Evolutionary conservation across 495 filamentous ascomycete genomes (phyloP), one percentile per base, ranked within the genome.

Genomic region (Aspergillus kassunensis): DNA sequence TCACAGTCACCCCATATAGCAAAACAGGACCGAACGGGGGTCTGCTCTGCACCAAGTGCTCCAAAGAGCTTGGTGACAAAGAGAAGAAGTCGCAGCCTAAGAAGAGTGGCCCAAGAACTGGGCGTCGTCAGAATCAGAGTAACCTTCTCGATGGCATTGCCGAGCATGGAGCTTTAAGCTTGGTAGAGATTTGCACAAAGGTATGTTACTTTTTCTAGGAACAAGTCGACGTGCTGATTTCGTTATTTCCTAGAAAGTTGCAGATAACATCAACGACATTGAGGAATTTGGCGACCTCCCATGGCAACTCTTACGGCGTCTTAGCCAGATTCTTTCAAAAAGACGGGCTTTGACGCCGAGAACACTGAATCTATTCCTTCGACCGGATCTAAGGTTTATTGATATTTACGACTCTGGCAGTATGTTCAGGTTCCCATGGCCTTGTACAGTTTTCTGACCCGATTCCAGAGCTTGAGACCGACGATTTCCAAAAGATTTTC

Each of bases 1-100:
- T 98, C 62, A 96, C 90, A 0, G 93, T 98, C 23, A 97, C 93
- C 0, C 72, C 90, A 1, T 98, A 98, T 64, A 88, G 84, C 56
- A 87, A 89, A 58, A 78, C 82, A n/a, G 88, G 87, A 12, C 86
- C 87, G 1, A 75, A 85, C 15, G 91, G 91, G 1, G 92, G 91
- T 15, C 70, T 98, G 16, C 76, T 98, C 11, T 98, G 93, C 65
- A 73, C 73, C 1, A 84, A 87, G 44, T 98, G 93, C 60, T 88
- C 91, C n/a, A 91, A 85, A 58, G 83, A 88, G 34, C 70, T 88
- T 20, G 75, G 72, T 27, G 81, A 83, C 47, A 80, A 84, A 51
- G 73, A 76, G 15, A 80, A 84, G 53, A 83, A 87, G 55, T 73
- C 81, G 15, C 77, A 79, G 19, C 62, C 72, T 0, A 87, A 84